A percentile compares a stretch with the other conserved stretches of the same genome.
Evolutionary conservation across 768 basidiomycete genomes (phyloP).

Genomic region (Pleurotus eryngii): DNA sequence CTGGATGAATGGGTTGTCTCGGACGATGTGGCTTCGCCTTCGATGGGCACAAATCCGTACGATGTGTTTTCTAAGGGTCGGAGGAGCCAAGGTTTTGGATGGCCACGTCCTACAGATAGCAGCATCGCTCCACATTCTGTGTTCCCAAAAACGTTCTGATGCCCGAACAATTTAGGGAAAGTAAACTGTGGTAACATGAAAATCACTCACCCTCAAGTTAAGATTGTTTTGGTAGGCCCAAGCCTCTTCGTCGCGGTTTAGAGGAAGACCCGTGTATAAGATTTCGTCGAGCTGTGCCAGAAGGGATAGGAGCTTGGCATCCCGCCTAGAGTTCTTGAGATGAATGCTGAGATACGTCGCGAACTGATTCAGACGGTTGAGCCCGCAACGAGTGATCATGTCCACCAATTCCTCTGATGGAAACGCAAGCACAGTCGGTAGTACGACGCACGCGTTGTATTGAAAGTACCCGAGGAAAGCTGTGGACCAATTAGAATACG

Average conservation of each 20-base stretch:
- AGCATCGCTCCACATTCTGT: constrained; percentile 79
- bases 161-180: background rate
- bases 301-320: constrained; percentile 44
- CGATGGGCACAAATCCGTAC: constrained; percentile 65
- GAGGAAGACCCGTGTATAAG: constrained; percentile 48
- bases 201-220: background rate
- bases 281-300: constrained; percentile 46
- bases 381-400: constrained; percentile 48
- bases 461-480: constrained; percentile 49
- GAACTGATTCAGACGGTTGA: constrained; percentile 58
- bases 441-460: constrained; percentile 56
- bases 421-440: constrained; percentile 52
- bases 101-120: constrained; percentile 51
- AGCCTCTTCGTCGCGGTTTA: constrained; percentile 48
- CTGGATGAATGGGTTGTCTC: constrained; percentile 42
- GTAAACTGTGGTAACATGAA: background rate
- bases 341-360: constrained; percentile 50
- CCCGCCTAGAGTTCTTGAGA: constrained; percentile 39
- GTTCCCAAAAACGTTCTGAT: constrained; percentile 75
- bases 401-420: constrained; percentile 49
- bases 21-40: constrained; percentile 28
- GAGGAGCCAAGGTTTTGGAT: constrained; percentile 49
- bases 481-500: constrained; percentile 15
- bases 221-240: constrained; percentile 39
- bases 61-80: constrained; percentile 55